Evolutionary conservation across 1,284 basidiomycete species (phyloP).

Genomic region (Naganishia cerealis): DNA sequence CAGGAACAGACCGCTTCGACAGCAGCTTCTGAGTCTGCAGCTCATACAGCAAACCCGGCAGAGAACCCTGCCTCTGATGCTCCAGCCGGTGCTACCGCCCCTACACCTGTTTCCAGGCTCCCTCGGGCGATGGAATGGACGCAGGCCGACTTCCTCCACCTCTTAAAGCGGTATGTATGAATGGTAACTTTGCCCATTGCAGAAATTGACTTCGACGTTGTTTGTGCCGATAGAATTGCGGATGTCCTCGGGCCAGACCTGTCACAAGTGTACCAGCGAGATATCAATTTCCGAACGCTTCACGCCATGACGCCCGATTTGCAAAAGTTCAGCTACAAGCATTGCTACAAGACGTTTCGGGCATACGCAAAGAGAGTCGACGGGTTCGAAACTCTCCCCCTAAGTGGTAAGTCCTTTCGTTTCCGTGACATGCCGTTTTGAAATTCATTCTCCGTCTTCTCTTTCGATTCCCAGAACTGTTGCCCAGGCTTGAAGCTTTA

Average conservation of each 20-base stretch:
- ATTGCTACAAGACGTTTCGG: slow-evolving; percentile 28
- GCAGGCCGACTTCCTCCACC: slow-evolving; percentile 20
- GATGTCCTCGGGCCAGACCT: slow-evolving; percentile 21
- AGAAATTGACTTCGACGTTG: not conserved
- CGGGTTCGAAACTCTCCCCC: slow-evolving; percentile 14
- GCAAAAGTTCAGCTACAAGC: slow-evolving; percentile 26
- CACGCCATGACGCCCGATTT: slow-evolving; percentile 19
- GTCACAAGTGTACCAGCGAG: slow-evolving; percentile 12
- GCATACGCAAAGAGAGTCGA: slow-evolving; percentile 25
- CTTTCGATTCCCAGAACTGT: slow-evolving; percentile 1
- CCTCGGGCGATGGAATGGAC: slow-evolving; percentile 18
- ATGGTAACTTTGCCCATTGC: not conserved
- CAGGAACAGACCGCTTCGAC: not conserved
- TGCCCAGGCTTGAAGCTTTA: slow-evolving; percentile 17
- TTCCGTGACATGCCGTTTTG: not conserved
- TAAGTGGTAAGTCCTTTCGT: slow-evolving; percentile 3
- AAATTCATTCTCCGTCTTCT: not conserved
- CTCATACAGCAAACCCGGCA: not conserved
- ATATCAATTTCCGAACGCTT: slow-evolving; percentile 27
- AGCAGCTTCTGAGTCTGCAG: not conserved
- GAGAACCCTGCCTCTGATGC: not conserved
- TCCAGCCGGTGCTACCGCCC: not conserved
- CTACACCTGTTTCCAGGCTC: slow-evolving; percentile 8
- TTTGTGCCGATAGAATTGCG: not conserved
- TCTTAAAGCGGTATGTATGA: slow-evolving; percentile 23